Evolutionary conservation across 257 asterid species (phyloP).

Genomic region (Solanum pennellii): DNA sequence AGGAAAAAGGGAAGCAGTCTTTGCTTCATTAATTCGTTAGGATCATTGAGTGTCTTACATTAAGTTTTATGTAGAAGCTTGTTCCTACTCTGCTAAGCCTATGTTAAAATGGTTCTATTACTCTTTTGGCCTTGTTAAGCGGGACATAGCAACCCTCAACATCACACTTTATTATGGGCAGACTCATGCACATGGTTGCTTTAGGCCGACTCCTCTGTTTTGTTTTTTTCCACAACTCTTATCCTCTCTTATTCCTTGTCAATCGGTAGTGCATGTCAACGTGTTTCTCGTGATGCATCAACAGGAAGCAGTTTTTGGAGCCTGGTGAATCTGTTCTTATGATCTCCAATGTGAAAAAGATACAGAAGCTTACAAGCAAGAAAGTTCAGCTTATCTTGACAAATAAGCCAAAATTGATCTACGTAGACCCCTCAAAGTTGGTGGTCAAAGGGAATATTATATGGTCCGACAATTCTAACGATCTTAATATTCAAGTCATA

Average conservation of each 20-base stretch:
- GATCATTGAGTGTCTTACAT: neutral
- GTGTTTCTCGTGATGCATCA: neutral
- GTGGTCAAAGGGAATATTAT: conserved; percentile 65
- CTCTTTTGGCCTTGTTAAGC: neutral
- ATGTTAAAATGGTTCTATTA: neutral
- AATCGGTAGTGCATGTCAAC: neutral
- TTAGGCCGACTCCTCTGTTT: neutral
- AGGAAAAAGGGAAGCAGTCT: neutral
- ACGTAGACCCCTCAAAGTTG: conserved; percentile 84
- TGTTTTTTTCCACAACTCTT: neutral
- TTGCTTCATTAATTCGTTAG: neutral
- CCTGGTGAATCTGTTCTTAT: conserved; percentile 94
- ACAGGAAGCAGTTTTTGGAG: conserved; percentile 96
- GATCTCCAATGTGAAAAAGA: conserved; percentile 92
- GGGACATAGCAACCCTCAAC: neutral
- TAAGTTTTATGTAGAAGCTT: neutral
- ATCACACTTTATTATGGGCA: neutral
- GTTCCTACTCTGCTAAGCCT: neutral
- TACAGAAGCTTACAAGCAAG: conserved; percentile 85
- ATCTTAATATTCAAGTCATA: conserved; percentile 72
- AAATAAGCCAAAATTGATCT: conserved; percentile 81
- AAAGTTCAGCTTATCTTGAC: conserved; percentile 96
- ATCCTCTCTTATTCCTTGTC: neutral
- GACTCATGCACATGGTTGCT: neutral
- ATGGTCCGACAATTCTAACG: conserved; percentile 88